Conservation (phyloP, 176 grass and related monocot species). For the Rhynchospora breviuscula region DNA sequence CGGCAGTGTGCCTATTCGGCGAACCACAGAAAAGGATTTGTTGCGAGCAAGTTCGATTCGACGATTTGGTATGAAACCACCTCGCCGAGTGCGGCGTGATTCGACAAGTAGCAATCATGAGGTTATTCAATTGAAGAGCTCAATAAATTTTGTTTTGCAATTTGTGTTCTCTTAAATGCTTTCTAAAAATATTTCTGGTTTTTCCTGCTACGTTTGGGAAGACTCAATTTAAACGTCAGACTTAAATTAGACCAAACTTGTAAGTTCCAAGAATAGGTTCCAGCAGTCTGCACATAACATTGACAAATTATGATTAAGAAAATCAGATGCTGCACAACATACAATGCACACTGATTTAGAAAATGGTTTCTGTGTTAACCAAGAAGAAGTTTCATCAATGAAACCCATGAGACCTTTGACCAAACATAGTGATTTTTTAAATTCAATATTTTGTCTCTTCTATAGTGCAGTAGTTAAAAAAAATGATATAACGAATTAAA, state of each 20-base stretch:
- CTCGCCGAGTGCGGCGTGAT: conserved; percentile 39
- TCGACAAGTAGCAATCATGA: conserved; percentile 61
- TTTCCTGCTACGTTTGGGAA: neutral
- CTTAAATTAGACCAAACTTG: neutral
- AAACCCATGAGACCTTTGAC: conserved; percentile 34
- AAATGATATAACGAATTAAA: neutral
- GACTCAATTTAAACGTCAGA: neutral
- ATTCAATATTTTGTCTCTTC: conserved; percentile 7
- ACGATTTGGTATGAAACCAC: conserved; percentile 63
- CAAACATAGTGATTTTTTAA: neutral
- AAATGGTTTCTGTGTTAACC: conserved; percentile 31
- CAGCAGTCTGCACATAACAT: conserved; percentile 29
- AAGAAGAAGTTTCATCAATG: conserved; percentile 45
- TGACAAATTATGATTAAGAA: conserved; percentile 24
- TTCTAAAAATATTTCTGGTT: conserved; percentile 19
- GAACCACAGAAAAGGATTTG: conserved; percentile 49
- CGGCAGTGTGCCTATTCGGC: conserved; percentile 51
- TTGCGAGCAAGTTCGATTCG: conserved; percentile 40
- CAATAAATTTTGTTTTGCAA: conserved; percentile 34
- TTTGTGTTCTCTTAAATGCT: neutral
- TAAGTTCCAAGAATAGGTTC: conserved; percentile 16
- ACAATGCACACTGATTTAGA: conserved; percentile 31
- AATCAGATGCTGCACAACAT: conserved; percentile 9
- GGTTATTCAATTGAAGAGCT: conserved; percentile 40
- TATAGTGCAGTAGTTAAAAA: conserved; percentile 1